Evolutionary conservation across 371 early-diverging fungal species (phyloP).

Genomic region (Syncephalis plumigaleata): DNA sequence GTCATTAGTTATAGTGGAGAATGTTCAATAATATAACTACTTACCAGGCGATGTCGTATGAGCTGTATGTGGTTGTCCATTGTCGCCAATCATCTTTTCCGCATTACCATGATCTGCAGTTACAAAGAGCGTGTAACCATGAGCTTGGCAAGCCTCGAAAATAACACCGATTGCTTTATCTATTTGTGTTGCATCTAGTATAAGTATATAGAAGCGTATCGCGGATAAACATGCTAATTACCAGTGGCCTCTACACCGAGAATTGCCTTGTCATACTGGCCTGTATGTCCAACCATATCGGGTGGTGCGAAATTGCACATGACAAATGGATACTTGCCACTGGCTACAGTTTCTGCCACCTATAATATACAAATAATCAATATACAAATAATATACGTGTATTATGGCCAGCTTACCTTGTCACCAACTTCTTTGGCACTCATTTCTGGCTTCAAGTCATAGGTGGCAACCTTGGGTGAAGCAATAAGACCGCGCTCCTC

Average conservation of each 20-base stretch:
- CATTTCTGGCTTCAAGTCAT: constrained; percentile 96
- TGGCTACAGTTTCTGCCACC: constrained; percentile 66
- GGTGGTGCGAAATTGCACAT: constrained; percentile 99
- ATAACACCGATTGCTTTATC: constrained; percentile 86
- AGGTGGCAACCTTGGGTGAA: constrained; percentile 94
- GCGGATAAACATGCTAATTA: too few relatives aligned
- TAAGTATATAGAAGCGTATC: too few relatives aligned
- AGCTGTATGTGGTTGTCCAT: constrained; percentile 83
- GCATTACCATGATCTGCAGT: constrained; percentile 99
- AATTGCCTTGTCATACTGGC: constrained; percentile 85
- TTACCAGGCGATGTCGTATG: constrained; percentile 66
- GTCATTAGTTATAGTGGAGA: too few relatives aligned
- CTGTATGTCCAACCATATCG: constrained; percentile 99
- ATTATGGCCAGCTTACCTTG: constrained; percentile 11
- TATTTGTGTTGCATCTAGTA: too few relatives aligned
- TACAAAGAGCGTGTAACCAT: constrained; percentile 85
- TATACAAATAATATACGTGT: too few relatives aligned
- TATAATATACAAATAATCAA: too few relatives aligned
- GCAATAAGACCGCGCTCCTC: constrained; percentile 87
- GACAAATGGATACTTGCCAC: constrained; percentile 79
- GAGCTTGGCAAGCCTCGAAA: constrained; percentile 75
- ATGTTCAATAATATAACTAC: too few relatives aligned
- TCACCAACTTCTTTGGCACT: constrained; percentile 76
- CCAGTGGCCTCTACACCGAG: constrained; percentile 87
- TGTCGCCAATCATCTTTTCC: constrained; percentile 93